Evolutionary conservation across 2,329 filamentous ascomycete species (phyloP).

Genomic region (Lachnellula subtilissima): DNA sequence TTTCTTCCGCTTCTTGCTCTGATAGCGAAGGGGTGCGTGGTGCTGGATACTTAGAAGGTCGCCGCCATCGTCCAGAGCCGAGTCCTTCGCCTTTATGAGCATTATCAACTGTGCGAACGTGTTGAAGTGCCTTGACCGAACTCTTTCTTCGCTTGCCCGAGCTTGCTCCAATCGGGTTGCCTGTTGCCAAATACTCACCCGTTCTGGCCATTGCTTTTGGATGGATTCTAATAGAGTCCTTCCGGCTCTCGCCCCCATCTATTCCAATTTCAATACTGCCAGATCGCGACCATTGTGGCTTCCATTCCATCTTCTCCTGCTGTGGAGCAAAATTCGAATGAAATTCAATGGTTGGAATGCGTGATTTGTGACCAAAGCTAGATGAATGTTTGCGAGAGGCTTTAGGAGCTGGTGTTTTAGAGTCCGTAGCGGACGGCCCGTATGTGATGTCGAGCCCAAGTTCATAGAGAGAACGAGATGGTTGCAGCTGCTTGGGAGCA

Average conservation of each 20-base stretch:
- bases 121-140: constrained; percentile 6
- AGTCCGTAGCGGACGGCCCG: constrained; percentile 2
- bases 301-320: not conserved
- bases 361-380: not conserved
- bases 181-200: not conserved
- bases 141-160: constrained; percentile 13
- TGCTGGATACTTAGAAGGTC: constrained; percentile 18
- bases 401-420: constrained; percentile 1
- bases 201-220: constrained; percentile 1
- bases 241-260: not conserved
- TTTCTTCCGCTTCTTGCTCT: not conserved
- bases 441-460: constrained; percentile 20
- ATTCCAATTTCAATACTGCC: not conserved
- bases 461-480: constrained; percentile 16
- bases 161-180: not conserved
- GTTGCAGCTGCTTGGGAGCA: not conserved
- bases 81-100: constrained; percentile 14
- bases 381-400: not conserved
- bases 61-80: constrained; percentile 8
- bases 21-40: constrained; percentile 5
- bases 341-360: not conserved
- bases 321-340: not conserved
- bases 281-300: not conserved
- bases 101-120: constrained; percentile 20
- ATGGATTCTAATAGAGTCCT: not conserved